phyloP scores from a whole-genome alignment of 306 rosid genomes.

The Mimosa bimucronata region DNA sequence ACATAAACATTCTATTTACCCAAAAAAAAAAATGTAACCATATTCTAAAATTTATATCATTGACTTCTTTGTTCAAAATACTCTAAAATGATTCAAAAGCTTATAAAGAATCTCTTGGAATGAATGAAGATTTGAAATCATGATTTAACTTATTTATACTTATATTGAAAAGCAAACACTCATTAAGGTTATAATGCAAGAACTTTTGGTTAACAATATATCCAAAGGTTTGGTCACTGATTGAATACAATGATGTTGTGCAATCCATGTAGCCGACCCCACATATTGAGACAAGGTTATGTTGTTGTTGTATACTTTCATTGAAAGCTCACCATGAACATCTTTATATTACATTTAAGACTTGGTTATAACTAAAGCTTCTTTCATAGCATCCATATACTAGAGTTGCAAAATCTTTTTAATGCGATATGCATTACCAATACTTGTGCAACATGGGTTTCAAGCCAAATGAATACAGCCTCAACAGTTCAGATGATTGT shows the following conservation, averaged over 20 bases:
- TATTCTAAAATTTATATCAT: not conserved
- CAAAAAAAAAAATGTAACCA: not conserved
- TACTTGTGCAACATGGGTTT: not conserved
- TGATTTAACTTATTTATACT: not conserved
- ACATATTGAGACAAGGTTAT: too few species aligned
- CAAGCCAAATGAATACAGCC: not conserved
- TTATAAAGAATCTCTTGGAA: not conserved
- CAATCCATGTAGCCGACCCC: too few species aligned
- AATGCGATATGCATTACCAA: not conserved
- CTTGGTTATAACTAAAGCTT: not conserved
- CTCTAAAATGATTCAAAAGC: not conserved
- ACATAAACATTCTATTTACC: too few species aligned
- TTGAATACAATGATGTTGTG: too few species aligned
- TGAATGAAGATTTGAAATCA: not conserved
- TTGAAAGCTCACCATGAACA: not conserved
- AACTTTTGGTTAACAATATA: too few species aligned
- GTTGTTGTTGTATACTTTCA: not conserved
- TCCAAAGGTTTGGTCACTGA: too few species aligned
- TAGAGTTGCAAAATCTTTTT: not conserved
- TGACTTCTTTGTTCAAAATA: not conserved
- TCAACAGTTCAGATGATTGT: not conserved
- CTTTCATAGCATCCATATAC: not conserved
- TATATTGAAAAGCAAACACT: too few species aligned
- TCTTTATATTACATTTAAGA: not conserved
- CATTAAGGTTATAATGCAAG: too few species aligned